These are phyloP conservation scores for Nephelium lappaceum DNA, from an alignment of 345 rosid species.

Conservation along the genomic window DNA sequence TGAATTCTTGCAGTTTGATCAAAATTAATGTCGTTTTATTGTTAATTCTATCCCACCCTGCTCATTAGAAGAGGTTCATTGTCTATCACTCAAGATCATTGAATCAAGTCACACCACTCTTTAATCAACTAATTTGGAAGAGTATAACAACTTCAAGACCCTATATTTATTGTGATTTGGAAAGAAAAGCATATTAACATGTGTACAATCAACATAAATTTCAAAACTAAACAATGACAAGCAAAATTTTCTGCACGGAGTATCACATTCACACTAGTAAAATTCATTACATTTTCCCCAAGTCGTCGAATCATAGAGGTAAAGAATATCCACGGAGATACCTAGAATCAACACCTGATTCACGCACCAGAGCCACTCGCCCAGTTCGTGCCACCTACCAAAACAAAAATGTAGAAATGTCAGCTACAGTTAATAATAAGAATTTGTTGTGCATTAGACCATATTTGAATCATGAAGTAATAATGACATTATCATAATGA, in stretches of 20 bases:
- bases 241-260: neutral
- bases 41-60: too few species aligned
- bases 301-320: conserved; percentile 40
- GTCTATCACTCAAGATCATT: too few species aligned
- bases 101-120: neutral
- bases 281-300: neutral
- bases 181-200: neutral
- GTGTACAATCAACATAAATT: neutral
- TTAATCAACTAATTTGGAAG: neutral
- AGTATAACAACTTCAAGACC: neutral
- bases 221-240: neutral
- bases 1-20: too few species aligned
- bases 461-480: neutral
- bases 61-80: neutral
- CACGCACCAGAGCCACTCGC: conserved; percentile 81
- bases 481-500: neutral
- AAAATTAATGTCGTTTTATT: too few species aligned
- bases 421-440: too few species aligned
- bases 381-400: conserved; percentile 90
- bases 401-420: neutral
- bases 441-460: neutral
- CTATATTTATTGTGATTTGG: neutral
- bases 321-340: conserved; percentile 85
- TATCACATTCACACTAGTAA: too few species aligned
- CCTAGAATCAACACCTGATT: conserved; percentile 87